Conservation (phyloP, 2,329 filamentous ascomycete species). For the Monosporascus cannonballus region DNA sequence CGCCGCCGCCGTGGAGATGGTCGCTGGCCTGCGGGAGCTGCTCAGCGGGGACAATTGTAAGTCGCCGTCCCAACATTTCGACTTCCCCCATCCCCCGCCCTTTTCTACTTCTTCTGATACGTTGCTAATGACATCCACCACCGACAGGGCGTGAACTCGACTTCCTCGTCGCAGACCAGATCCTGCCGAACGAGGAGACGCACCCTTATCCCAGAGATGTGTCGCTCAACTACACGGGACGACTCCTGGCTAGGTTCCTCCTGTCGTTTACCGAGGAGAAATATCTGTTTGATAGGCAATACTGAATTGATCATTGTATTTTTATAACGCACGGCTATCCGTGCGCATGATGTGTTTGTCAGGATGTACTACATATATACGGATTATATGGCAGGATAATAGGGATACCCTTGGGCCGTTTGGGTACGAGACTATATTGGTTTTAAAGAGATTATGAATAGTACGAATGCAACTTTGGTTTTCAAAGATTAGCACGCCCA, state of each 20-base stretch:
- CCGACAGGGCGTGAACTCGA: conserved; percentile 32
- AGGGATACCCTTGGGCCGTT: too few relatives aligned
- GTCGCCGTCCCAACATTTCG: conserved; percentile 15
- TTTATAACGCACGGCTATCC: neutral
- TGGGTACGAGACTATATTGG: too few relatives aligned
- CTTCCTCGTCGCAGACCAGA: conserved; percentile 40
- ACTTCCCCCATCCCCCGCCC: neutral
- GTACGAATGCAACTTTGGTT: too few relatives aligned
- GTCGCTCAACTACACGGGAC: conserved; percentile 45
- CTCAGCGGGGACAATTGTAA: conserved; percentile 39
- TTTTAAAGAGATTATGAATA: too few relatives aligned
- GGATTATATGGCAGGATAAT: too few relatives aligned
- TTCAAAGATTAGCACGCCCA: too few relatives aligned
- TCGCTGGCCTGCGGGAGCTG: conserved; percentile 36
- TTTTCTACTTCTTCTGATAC: too few relatives aligned
- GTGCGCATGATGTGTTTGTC: too few relatives aligned
- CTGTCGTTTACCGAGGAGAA: conserved; percentile 48
- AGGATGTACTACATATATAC: too few relatives aligned
- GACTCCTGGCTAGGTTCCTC: conserved; percentile 47
- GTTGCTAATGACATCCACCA: conserved; percentile 7
- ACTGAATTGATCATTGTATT: conserved; percentile 6
- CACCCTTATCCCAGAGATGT: conserved; percentile 43
- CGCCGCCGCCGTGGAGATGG: conserved; percentile 38
- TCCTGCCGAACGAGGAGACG: conserved; percentile 37
- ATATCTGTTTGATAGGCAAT: conserved; percentile 37